These are phyloP conservation scores for Blastocystis sp. DNA, from an alignment of 352 stramenopile species.

Conservation along the genomic window DNA sequence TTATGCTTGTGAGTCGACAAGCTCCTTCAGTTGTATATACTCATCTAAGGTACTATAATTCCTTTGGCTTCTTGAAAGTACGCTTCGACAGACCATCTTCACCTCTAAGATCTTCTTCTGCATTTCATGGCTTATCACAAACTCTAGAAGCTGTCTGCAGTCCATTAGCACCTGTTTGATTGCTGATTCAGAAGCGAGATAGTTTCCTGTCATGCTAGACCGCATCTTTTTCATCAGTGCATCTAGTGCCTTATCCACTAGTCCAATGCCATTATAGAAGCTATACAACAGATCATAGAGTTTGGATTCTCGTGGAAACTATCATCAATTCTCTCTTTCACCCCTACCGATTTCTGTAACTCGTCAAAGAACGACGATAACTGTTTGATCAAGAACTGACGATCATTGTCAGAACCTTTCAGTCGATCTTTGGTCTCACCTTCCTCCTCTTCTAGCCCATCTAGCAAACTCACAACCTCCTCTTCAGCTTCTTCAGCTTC, in stretches of 20 bases:
- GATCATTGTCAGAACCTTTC: not conserved
- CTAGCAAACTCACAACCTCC: not conserved
- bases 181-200: not conserved
- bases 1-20: not conserved
- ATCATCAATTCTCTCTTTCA: not conserved
- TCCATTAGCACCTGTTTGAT: slow-evolving; percentile 17
- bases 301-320: slow-evolving; percentile 53
- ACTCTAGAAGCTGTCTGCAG: not conserved
- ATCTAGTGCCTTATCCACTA: not conserved
- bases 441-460: slow-evolving; percentile 18
- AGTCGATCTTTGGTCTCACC: not conserved
- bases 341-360: slow-evolving; percentile 9
- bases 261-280: not conserved
- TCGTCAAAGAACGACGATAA: slow-evolving; percentile 18
- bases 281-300: slow-evolving; percentile 45
- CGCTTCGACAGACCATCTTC: slow-evolving; percentile 60
- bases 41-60: not conserved
- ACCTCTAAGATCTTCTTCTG: slow-evolving; percentile 40
- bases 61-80: not conserved
- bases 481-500: not conserved
- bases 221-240: slow-evolving; percentile 45
- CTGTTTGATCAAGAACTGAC: slow-evolving; percentile 42
- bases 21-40: not conserved
- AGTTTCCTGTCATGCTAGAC: slow-evolving; percentile 47
- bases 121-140: not conserved